Base-by-base conservation (phyloP, 2,329 filamentous ascomycete species). In the Arthrocladium fulminans region DNA sequence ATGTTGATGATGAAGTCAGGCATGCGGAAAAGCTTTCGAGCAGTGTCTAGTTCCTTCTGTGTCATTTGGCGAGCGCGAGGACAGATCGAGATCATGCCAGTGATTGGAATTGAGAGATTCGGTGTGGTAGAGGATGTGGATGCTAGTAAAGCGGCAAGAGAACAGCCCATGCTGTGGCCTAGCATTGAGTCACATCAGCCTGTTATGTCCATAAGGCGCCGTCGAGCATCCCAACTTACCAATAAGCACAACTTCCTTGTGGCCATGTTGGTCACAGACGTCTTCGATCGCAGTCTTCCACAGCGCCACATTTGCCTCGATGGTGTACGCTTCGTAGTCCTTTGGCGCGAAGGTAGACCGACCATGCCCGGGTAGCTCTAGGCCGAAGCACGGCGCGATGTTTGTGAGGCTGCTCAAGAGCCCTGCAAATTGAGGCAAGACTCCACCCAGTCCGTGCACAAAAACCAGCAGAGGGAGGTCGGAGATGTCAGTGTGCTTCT, bases 391-490 rank as follows among this genome's bases (percentile, higher is more conserved):
- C 41, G 88, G 83, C 10, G 86, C 88, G 42, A 88, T 72, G 61
- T 94, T 88, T 44, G 85, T 79, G 41, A 98, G 73, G 64, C 86
- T 92, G 17, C 80, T 84, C 13, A 97, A 69, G 3, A 97, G 70
- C 24, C 85, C 80, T 48, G 86, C 77, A 62, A 96, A 97, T 61
- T 97, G 92, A 9, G 88, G 84, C 20, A 88, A 77, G 0, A 87
- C 94, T 42, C 92, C 92, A n/a, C 90, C 92, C 8, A 97, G 75
- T 1, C 92, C 92, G 61, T 97, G 92, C 49, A 97, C 74, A 62
- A 94, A 95, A 37, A 97, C 88, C 2, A 97, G 70, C 8, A 98
- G 70, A 1, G 92, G 92, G 9, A 96, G 68, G 0, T 86, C 82
- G 0, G 77, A 75, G 1, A 87, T 86, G 52, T 81, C 74, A 35